Base-by-base conservation (phyloP, 306 rosid species). In the Citrullus amarus region DNA sequence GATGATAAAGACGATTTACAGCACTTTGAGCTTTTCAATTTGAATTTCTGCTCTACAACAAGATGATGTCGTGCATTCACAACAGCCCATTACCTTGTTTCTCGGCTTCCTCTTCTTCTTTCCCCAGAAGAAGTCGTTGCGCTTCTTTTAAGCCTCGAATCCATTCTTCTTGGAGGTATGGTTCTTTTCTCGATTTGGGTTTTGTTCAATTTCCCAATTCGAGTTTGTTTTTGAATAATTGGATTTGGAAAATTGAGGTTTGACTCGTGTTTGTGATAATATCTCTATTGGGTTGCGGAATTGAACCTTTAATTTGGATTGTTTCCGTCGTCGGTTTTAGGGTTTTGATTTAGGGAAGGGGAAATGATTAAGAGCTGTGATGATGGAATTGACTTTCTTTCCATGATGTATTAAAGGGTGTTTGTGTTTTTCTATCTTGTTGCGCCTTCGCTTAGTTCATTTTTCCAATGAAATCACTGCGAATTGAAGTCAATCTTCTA, bases 121-220 rank as follows among this genome's bases (percentile, higher is more conserved):
- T 22, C 16, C 70, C 75, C 5, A 39, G 81, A 30, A 82, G 83
- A 60, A 81, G 88, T 43, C 46, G 77, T 50, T 85, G 68, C 74
- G 25, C 83, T 75, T 74, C 78, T 71, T 67, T 89, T 48, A 84
- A 77, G 62, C 55, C 89, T 78, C 84, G 79, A 13, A 61, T 93
- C 79, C 83, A 75, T 66, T 93, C 93, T 80, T 32, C 85, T 91
- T 4, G 86, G 86, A 87, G 98, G 98, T 93, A 79, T 65, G 22
- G 8, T 51, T 25, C 80, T 61, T 73, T 67, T 36, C 9, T 17
- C 10, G 8, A 54, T 71, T 43, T n/a, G 53, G 43, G 3, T 78
- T 13, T 57, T 63, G 15, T 16, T 8, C 25, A 71, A 17, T 55
- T 54, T 11, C 11, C 55, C 50, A 13, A 13, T 79, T 53, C 18